Evolutionary conservation across 169 alveolate species (phyloP).

Genomic region (Babesia gibsoni): DNA sequence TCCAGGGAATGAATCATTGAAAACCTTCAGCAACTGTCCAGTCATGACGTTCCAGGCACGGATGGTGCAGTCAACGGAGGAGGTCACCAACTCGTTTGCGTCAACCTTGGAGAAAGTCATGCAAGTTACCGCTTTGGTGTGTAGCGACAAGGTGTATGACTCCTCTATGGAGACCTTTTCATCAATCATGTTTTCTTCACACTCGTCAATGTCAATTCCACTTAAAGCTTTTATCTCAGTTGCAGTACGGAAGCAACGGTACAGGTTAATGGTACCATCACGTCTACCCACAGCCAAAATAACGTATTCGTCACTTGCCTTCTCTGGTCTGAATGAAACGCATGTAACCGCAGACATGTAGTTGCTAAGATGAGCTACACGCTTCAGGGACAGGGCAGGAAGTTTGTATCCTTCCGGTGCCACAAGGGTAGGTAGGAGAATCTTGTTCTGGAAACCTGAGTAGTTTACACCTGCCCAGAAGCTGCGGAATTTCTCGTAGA

Average conservation of each 20-base stretch:
- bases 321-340: conserved; percentile 78
- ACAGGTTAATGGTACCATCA: conserved; percentile 75
- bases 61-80: conserved; percentile 84
- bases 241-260: conserved; percentile 67
- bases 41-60: conserved; percentile 82
- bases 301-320: conserved; percentile 67
- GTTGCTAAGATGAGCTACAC: conserved; percentile 54
- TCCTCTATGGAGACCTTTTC: conserved; percentile 50
- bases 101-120: conserved; percentile 66
- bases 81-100: conserved; percentile 71
- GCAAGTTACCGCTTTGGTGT: conserved; percentile 74
- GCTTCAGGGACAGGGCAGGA: conserved; percentile 61
- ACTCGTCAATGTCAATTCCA: conserved; percentile 11
- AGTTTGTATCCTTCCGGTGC: conserved; percentile 43
- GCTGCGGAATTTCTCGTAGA: conserved; percentile 69
- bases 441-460: conserved; percentile 65
- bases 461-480: conserved; percentile 52
- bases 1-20: conserved; percentile 81
- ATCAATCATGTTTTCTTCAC: conserved; percentile 16
- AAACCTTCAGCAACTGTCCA: conserved; percentile 78
- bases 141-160: conserved; percentile 60
- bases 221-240: conserved; percentile 52
- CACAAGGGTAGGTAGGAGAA: conserved; percentile 55
- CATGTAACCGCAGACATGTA: conserved; percentile 78
- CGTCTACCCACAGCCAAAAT: conserved; percentile 82